A percentile compares a stretch with the other conserved stretches of the same genome.
These are phyloP conservation scores for Talaromyces sp. DNA, from an alignment of 2,329 filamentous ascomycete genomes.

Conservation along the genomic window DNA sequence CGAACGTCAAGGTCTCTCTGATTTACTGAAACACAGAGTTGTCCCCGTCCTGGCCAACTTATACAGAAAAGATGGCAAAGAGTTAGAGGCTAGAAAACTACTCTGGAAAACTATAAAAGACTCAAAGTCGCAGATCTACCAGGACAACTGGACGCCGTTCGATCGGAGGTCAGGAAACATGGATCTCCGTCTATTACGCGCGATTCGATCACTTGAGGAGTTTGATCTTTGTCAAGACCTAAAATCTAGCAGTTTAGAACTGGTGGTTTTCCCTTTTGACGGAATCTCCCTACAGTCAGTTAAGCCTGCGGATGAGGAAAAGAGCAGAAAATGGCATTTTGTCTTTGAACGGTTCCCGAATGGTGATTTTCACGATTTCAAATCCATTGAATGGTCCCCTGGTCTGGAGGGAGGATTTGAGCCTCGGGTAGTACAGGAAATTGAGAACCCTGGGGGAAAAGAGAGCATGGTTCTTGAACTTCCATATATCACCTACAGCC, in stretches of 20 bases:
- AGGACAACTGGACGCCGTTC: slow-evolving; percentile 6
- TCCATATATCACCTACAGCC: slow-evolving; percentile 13
- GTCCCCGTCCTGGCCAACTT: not conserved
- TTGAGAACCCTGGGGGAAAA: not conserved
- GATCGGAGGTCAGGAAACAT: not conserved
- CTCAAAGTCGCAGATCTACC: slow-evolving; percentile 1
- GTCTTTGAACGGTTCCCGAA: not conserved
- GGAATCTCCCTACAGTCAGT: not conserved
- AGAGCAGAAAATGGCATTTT: slow-evolving; percentile 13
- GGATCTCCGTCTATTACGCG: not conserved
- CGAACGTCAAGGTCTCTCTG: not conserved
- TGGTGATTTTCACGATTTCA: not conserved
- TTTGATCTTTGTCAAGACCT: not conserved
- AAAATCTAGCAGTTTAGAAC: slow-evolving; percentile 12
- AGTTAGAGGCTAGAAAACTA: not conserved
- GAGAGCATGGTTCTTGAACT: slow-evolving; percentile 2
- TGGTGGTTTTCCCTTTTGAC: slow-evolving; percentile 9
- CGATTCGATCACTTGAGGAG: not conserved
- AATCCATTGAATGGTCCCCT: not conserved
- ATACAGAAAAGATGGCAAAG: slow-evolving; percentile 6
- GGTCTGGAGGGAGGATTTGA: slow-evolving; percentile 13
- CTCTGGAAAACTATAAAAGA: slow-evolving; percentile 7
- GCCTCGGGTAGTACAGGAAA: not conserved
- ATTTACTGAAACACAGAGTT: not conserved
- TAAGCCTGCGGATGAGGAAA: slow-evolving; percentile 11